phyloP scores from a whole-genome alignment of 2,329 filamentous ascomycete species.

The Pseudogymnoascus sp. region DNA sequence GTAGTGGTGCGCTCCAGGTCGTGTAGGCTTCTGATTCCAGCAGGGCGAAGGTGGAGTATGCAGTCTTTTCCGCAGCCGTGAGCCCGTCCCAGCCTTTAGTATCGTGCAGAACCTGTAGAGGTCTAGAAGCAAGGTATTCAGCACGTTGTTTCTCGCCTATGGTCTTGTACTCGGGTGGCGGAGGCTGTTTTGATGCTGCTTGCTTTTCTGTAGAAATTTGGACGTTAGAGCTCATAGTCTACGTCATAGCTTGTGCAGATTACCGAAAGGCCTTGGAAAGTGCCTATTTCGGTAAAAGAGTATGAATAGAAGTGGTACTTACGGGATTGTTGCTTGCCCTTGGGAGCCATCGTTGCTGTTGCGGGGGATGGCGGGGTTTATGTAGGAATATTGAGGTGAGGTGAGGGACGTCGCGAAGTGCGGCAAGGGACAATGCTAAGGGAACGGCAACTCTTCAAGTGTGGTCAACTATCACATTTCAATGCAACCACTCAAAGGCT shows the following conservation, averaged over 20 bases:
- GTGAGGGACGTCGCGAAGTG: neutral
- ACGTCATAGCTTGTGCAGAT: neutral
- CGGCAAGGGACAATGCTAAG: neutral
- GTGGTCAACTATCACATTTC: neutral
- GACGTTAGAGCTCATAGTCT: neutral
- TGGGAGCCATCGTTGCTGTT: slow-evolving; percentile 21
- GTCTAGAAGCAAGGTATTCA: slow-evolving; percentile 20
- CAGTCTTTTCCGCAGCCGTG: slow-evolving; percentile 19
- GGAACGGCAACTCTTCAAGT: neutral
- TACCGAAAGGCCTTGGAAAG: neutral
- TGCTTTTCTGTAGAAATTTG: slow-evolving; percentile 5
- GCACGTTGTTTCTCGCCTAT: slow-evolving; percentile 22
- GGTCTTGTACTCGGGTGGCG: slow-evolving; percentile 10
- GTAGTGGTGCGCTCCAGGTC: slow-evolving; percentile 17
- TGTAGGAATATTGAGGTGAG: neutral
- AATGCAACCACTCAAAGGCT: neutral
- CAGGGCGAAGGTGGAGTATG: slow-evolving; percentile 19
- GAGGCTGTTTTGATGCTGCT: slow-evolving; percentile 11
- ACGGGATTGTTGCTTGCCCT: slow-evolving; percentile 19
- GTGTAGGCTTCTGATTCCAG: slow-evolving; percentile 21
- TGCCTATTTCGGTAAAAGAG: neutral
- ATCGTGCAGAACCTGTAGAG: slow-evolving; percentile 18
- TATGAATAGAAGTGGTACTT: slow-evolving; percentile 5
- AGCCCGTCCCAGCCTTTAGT: slow-evolving; percentile 19
- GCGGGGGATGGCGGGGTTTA: slow-evolving; percentile 13